A percentile compares a stretch with the other conserved stretches of the same genome.
Evolutionary conservation across 2,329 filamentous ascomycete species (phyloP).

Genomic region (Metarhizium humberi): DNA sequence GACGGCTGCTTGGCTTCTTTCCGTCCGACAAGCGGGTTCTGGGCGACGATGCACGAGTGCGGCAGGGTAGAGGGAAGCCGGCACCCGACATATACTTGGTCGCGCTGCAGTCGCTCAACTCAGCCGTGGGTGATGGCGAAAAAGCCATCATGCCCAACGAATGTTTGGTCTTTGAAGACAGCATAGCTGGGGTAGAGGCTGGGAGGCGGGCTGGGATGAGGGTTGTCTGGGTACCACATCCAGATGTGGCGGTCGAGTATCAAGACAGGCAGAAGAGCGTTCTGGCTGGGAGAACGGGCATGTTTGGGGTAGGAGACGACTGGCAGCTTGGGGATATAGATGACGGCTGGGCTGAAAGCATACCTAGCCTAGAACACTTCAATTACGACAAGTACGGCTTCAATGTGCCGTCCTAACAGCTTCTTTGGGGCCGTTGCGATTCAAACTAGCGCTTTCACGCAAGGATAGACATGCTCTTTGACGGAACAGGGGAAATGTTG

Average conservation of each 20-base stretch:
- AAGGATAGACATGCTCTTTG: too few species aligned
- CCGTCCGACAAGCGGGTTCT: not conserved
- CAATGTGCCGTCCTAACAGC: not conserved
- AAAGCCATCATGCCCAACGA: not conserved
- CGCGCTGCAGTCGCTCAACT: not conserved
- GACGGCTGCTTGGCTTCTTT: not conserved
- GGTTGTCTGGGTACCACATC: slow-evolving; percentile 1
- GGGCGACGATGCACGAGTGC: not conserved
- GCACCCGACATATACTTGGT: not conserved
- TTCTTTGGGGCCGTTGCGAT: too few species aligned
- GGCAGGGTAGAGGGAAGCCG: not conserved
- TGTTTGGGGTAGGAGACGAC: not conserved
- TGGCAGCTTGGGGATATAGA: not conserved
- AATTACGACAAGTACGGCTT: not conserved
- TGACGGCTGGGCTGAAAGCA: not conserved
- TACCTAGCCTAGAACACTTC: not conserved
- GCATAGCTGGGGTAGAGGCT: not conserved
- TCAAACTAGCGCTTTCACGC: too few species aligned
- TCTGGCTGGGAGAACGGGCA: not conserved
- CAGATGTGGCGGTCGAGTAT: not conserved
- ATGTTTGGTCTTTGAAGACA: slow-evolving; percentile 3
- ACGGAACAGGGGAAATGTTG: too few species aligned
- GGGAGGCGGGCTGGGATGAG: not conserved
- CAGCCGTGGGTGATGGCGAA: not conserved
- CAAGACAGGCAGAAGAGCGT: not conserved